These are phyloP conservation scores for Beauveria sp. DNA, from an alignment of 2,329 filamentous ascomycete genomes.

Conservation along the genomic window DNA sequence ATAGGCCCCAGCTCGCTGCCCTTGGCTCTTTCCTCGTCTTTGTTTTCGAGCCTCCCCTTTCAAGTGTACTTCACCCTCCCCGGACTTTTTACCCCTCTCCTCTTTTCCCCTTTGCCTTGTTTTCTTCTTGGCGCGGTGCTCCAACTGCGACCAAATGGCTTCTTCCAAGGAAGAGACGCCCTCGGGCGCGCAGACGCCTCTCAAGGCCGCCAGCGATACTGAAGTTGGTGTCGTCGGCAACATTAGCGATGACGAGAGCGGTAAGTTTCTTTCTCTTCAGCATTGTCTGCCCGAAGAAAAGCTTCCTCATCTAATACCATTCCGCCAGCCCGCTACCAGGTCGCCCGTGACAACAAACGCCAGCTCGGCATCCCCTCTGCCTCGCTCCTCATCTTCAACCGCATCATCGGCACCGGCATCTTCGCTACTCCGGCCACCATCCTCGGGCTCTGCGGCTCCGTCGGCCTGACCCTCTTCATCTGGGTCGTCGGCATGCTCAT, in stretches of 20 bases:
- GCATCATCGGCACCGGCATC: slow-evolving; percentile 60
- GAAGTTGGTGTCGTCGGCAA: slow-evolving; percentile 3
- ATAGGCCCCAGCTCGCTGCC: no score
- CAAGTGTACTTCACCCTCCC: neutral
- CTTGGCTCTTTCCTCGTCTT: no score
- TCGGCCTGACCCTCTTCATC: slow-evolving; percentile 55
- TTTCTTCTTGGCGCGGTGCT: neutral
- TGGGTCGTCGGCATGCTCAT: slow-evolving; percentile 58
- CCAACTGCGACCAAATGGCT: neutral
- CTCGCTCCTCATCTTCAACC: slow-evolving; percentile 54
- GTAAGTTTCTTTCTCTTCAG: slow-evolving; percentile 6
- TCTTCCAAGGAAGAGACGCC: slow-evolving; percentile 1
- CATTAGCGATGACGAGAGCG: slow-evolving; percentile 6
- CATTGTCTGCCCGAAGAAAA: no score
- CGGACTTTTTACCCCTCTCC: neutral
- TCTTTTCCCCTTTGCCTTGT: neutral
- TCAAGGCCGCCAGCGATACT: slow-evolving; percentile 4
- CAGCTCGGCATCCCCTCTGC: slow-evolving; percentile 50
- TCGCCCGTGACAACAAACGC: slow-evolving; percentile 40
- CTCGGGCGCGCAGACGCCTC: slow-evolving; percentile 2
- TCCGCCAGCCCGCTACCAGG: slow-evolving; percentile 23
- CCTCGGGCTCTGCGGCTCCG: slow-evolving; percentile 47
- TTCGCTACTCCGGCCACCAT: slow-evolving; percentile 56
- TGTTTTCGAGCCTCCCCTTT: neutral
- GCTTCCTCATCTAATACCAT: no score